These are phyloP conservation scores for Plantago coronopus DNA, from an alignment of 305 asterid genomes.

Conservation along the genomic window DNA sequence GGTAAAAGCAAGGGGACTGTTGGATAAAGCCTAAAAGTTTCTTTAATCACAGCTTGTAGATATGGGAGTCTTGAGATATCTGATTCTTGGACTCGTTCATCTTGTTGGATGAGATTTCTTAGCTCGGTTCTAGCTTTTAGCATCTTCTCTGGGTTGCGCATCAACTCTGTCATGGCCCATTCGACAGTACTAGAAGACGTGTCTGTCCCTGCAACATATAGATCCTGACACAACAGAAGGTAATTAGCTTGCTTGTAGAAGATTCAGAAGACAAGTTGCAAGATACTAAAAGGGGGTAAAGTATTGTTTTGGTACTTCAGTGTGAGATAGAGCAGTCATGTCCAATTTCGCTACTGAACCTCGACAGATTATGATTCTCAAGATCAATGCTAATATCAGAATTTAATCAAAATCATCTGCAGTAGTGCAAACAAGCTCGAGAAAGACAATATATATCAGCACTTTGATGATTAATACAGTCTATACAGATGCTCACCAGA, in stretches of 20 bases:
- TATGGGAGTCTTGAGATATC: slow-evolving; percentile 33
- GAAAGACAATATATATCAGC: too few species aligned
- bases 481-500: slow-evolving; percentile 30
- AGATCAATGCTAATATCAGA: too few species aligned
- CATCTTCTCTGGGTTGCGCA: slow-evolving; percentile 26
- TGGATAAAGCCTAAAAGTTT: slow-evolving; percentile 31
- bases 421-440: too few species aligned
- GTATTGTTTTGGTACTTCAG: too few species aligned
- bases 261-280: too few species aligned
- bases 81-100: slow-evolving; percentile 24
- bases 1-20: slow-evolving; percentile 29
- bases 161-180: slow-evolving; percentile 35
- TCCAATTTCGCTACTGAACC: too few species aligned
- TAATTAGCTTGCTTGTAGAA: too few species aligned
- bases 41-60: slow-evolving; percentile 27
- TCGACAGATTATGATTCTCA: too few species aligned
- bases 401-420: too few species aligned
- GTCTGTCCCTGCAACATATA: slow-evolving; percentile 23
- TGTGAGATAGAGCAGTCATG: too few species aligned
- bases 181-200: slow-evolving; percentile 20
- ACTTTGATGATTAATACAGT: too few species aligned
- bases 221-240: slow-evolving; percentile 19
- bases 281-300: too few species aligned
- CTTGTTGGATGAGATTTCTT: slow-evolving; percentile 8
- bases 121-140: slow-evolving; percentile 28